phyloP scores from a whole-genome alignment of 768 basidiomycete species.

The Porphyrellus cyaneotinctus region DNA sequence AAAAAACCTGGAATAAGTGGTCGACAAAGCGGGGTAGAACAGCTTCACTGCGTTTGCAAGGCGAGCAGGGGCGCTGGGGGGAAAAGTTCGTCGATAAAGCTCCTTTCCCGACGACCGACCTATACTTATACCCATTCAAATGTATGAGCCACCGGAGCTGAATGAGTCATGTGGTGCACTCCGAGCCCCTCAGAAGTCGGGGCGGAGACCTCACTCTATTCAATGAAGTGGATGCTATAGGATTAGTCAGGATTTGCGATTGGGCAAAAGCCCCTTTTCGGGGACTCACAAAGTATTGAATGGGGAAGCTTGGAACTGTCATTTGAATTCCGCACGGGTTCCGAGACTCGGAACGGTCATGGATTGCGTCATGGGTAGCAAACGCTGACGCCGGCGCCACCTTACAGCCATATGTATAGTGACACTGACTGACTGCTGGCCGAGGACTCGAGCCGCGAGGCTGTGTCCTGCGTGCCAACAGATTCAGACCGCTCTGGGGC shows the following conservation, averaged over 20 bases:
- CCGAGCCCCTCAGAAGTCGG: too few species aligned
- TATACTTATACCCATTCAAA: slow-evolving; percentile 11
- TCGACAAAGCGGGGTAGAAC: too few species aligned
- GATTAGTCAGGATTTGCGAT: background rate
- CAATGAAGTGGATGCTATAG: background rate
- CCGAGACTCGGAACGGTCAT: too few species aligned
- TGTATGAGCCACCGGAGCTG: slow-evolving; percentile 9
- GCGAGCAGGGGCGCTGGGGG: background rate
- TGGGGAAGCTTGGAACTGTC: background rate
- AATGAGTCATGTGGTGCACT: background rate
- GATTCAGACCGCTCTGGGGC: too few species aligned
- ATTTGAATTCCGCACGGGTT: background rate
- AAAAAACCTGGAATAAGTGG: too few species aligned
- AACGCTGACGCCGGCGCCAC: too few species aligned
- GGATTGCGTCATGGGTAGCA: too few species aligned
- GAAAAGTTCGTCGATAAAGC: background rate
- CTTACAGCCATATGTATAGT: too few species aligned
- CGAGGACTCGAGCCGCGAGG: too few species aligned
- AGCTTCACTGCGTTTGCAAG: too few species aligned
- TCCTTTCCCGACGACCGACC: background rate
- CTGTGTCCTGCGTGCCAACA: too few species aligned
- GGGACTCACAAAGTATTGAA: background rate
- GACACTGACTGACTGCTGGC: too few species aligned
- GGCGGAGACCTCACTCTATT: background rate
- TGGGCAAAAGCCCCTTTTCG: slow-evolving; percentile 2